Percentiles rank a stretch among this genome's conserved stretches.
Conservation (phyloP, 176 grass and related monocot genomes). For the Oryza nivara region DNA sequence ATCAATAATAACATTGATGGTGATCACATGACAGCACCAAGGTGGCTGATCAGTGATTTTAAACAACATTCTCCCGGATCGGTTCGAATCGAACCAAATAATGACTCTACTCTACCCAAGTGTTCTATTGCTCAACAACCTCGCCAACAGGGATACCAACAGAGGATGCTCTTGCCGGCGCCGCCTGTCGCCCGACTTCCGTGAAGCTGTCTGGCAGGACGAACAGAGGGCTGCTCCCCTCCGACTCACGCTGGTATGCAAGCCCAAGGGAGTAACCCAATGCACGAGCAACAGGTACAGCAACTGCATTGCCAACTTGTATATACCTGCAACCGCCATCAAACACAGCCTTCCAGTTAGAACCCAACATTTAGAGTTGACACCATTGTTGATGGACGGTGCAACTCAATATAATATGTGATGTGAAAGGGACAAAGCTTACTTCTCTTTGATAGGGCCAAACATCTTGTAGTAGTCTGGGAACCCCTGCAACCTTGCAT, state of each 20-base stretch:
- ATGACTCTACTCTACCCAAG: background rate
- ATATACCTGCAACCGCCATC: conserved; percentile 41
- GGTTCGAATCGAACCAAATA: background rate
- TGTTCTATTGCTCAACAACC: conserved; percentile 31
- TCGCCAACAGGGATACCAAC: conserved; percentile 37
- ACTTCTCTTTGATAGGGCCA: conserved; percentile 69
- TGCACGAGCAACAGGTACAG: conserved; percentile 50
- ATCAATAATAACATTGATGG: background rate
- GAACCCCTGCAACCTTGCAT: conserved; percentile 87
- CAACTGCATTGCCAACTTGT: conserved; percentile 56
- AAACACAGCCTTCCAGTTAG: background rate
- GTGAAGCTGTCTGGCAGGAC: conserved; percentile 44
- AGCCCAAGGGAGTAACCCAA: conserved; percentile 50
- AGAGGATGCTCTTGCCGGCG: background rate
- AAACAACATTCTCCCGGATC: background rate
- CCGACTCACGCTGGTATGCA: conserved; percentile 34
- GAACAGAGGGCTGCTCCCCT: conserved; percentile 21
- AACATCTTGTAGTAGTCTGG: conserved; percentile 66
- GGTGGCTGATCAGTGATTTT: no score
- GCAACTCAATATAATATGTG: background rate
- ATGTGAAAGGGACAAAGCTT: background rate
- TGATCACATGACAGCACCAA: background rate
- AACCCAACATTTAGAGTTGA: background rate
- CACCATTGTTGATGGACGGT: background rate
- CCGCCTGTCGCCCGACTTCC: background rate